These are phyloP conservation scores for Clonostachys rosea DNA, from an alignment of 2,329 filamentous ascomycete species.

Conservation along the genomic window DNA sequence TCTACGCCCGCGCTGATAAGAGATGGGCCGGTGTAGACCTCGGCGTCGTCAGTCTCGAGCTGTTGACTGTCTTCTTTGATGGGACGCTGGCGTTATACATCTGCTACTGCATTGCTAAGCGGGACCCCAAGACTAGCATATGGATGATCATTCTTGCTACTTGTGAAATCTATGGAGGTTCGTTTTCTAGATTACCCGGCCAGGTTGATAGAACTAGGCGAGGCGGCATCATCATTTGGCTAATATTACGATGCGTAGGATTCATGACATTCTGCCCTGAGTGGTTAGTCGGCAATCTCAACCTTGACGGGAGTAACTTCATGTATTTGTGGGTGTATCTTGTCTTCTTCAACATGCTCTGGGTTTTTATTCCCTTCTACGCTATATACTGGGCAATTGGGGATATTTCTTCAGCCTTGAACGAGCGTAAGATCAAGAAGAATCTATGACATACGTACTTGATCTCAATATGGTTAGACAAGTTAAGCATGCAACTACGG, in stretches of 20 bases:
- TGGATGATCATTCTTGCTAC: conserved; percentile 63
- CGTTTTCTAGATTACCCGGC: conserved; percentile 7
- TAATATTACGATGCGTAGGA: conserved; percentile 26
- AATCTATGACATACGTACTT: background rate
- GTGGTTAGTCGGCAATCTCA: conserved; percentile 58
- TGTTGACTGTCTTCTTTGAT: conserved; percentile 60
- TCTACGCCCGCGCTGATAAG: conserved; percentile 60
- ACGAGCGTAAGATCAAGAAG: conserved; percentile 20
- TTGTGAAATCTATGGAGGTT: conserved; percentile 61
- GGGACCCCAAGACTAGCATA: conserved; percentile 49
- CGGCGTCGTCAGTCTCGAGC: conserved; percentile 58
- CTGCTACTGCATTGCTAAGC: conserved; percentile 54
- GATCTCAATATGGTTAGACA: too few species aligned
- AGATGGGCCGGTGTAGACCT: conserved; percentile 61
- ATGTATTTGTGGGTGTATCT: conserved; percentile 67
- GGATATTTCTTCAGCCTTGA: conserved; percentile 52
- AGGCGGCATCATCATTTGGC: too few species aligned
- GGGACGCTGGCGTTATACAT: conserved; percentile 56
- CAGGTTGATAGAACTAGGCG: too few species aligned
- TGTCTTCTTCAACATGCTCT: conserved; percentile 64
- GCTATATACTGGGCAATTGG: conserved; percentile 47
- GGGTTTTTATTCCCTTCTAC: conserved; percentile 61
- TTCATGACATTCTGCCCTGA: conserved; percentile 71
- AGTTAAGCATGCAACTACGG: too few species aligned
- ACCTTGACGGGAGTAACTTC: conserved; percentile 61